Percentiles rank a stretch among this genome's conserved stretches.
Evolutionary conservation across 23 red algal genomes (phyloP).

Genomic region (Gracilaria domingensis): DNA sequence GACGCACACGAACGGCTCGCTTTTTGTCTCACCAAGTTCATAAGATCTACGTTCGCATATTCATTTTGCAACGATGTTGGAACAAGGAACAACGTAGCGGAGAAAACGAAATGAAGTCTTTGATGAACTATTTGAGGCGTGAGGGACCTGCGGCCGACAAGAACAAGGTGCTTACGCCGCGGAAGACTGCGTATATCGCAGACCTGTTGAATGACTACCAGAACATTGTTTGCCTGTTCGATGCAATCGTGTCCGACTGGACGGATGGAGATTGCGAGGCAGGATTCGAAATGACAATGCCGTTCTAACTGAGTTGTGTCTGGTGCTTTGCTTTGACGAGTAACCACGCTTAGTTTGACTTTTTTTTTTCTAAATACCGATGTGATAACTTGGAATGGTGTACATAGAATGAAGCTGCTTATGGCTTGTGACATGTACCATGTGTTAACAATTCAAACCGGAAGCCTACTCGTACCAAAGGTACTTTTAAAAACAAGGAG

Average conservation of each 20-base stretch:
- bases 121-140: not conserved
- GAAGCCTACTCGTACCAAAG: too few relatives aligned
- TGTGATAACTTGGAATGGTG: not conserved
- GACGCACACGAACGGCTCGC: not conserved
- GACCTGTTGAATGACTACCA: slow-evolving; percentile 2
- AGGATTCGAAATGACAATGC: slow-evolving; percentile 24
- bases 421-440: not conserved
- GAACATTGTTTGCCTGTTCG: slow-evolving; percentile 3
- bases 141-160: not conserved
- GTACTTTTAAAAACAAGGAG: too few relatives aligned
- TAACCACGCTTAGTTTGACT: not conserved
- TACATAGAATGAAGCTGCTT: not conserved
- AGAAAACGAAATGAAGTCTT: not conserved
- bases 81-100: slow-evolving; percentile 7
- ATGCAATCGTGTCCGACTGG: slow-evolving; percentile 6
- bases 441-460: too few relatives aligned
- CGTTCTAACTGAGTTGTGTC: not conserved
- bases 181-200: not conserved
- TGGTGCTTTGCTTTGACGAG: not conserved
- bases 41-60: slow-evolving; percentile 19
- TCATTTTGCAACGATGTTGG: slow-evolving; percentile 33
- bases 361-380: not conserved
- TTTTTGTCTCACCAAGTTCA: slow-evolving; percentile 24
- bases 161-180: not conserved
- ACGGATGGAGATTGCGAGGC: slow-evolving; percentile 12